phyloP scores from a whole-genome alignment of 1,284 basidiomycete species.

The Melampsora americana region DNA sequence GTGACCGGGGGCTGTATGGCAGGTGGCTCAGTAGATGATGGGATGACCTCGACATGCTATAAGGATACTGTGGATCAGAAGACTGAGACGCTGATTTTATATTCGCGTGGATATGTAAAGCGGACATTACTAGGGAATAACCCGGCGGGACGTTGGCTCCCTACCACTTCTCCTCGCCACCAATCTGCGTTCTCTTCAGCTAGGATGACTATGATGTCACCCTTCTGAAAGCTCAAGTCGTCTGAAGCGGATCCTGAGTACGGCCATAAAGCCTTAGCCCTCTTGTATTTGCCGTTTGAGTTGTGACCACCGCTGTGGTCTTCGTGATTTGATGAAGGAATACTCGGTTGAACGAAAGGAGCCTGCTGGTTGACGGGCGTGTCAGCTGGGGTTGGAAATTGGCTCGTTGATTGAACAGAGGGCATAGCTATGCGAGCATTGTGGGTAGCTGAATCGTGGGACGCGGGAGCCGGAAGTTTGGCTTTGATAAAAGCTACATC shows the following conservation, averaged over 20 bases:
- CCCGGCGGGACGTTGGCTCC: conserved; percentile 5
- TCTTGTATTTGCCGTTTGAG: not conserved
- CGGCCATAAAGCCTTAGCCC: conserved; percentile 26
- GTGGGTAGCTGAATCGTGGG: not conserved
- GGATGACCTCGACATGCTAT: not conserved
- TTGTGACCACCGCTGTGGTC: not conserved
- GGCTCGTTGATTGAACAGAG: not conserved
- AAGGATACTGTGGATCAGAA: not conserved
- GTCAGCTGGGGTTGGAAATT: not conserved
- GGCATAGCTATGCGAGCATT: not conserved
- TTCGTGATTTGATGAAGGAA: not conserved
- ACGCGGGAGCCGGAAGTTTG: conserved; percentile 4
- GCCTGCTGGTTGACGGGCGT: not conserved
- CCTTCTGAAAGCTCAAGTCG: conserved; percentile 36
- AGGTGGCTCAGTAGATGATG: not conserved
- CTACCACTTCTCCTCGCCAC: conserved; percentile 35
- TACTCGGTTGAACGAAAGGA: not conserved
- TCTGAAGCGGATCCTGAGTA: conserved; percentile 28
- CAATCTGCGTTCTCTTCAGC: conserved; percentile 38
- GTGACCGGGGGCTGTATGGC: not conserved
- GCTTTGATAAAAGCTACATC: conserved; percentile 18
- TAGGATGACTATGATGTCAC: conserved; percentile 35
- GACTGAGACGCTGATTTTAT: not conserved
- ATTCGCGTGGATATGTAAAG: not conserved
- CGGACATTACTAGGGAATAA: conserved; percentile 39